Evolutionary conservation across 2,329 filamentous ascomycete species (phyloP).

Genomic region (Sphaerulina musiva): DNA sequence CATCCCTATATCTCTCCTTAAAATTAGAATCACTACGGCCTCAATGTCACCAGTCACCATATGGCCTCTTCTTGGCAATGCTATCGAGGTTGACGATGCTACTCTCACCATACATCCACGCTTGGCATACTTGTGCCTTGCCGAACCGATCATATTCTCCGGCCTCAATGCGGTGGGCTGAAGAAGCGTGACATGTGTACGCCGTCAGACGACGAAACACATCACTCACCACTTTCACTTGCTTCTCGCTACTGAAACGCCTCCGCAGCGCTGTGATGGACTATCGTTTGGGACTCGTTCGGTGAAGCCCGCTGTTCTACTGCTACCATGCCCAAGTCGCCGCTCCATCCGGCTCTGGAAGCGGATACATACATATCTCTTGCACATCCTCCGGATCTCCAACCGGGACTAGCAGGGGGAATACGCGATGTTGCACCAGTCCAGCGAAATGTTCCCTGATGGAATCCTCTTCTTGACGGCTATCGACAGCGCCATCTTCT

Average conservation of each 20-base stretch:
- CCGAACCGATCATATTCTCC: background rate
- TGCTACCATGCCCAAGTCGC: too few species aligned
- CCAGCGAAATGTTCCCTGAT: too few species aligned
- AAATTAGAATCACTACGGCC: background rate
- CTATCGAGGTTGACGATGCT: background rate
- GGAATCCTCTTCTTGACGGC: too few species aligned
- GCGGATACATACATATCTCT: background rate
- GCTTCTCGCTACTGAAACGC: background rate
- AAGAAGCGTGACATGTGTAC: background rate
- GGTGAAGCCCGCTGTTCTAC: too few species aligned
- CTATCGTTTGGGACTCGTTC: too few species aligned
- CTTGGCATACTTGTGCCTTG: background rate
- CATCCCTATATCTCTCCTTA: background rate
- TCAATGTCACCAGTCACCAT: background rate
- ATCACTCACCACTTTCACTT: background rate
- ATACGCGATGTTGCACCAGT: background rate
- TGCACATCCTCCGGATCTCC: background rate
- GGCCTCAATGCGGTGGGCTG: background rate
- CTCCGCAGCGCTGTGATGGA: too few species aligned
- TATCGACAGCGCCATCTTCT: background rate
- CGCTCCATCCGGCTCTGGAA: background rate
- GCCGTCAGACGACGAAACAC: background rate
- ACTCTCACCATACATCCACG: background rate
- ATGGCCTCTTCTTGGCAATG: background rate
- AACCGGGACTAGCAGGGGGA: background rate